Evolutionary conservation across 139 green algal genomes (phyloP).

Genomic region (Haematococcus lacustris): DNA sequence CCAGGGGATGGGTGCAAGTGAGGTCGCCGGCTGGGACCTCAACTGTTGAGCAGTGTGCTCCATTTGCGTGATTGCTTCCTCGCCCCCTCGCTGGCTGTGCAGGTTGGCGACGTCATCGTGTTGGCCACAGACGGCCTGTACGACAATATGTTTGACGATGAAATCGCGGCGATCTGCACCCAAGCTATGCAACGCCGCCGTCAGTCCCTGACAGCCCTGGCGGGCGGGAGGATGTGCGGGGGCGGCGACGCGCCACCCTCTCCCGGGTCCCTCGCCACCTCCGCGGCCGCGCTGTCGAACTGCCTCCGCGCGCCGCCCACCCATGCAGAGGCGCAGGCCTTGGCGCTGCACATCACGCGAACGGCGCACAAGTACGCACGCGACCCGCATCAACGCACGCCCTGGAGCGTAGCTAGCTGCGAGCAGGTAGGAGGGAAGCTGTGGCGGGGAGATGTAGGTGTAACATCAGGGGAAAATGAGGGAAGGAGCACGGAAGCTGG

Average conservation of each 20-base stretch:
- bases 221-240: neutral
- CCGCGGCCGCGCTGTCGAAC: neutral
- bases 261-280: neutral
- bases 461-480: too few relatives aligned
- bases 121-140: slow-evolving; percentile 90
- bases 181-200: slow-evolving; percentile 5
- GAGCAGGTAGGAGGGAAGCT: too few relatives aligned
- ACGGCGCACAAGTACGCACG: slow-evolving; percentile 29
- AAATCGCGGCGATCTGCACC: slow-evolving; percentile 59
- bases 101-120: slow-evolving; percentile 74
- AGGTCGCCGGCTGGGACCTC: too few relatives aligned
- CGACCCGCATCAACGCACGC: slow-evolving; percentile 30
- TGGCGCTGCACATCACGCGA: slow-evolving; percentile 9
- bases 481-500: too few relatives aligned
- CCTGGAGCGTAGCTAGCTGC: slow-evolving; percentile 29
- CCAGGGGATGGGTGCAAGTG: too few relatives aligned
- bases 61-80: too few relatives aligned
- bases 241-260: neutral
- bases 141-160: slow-evolving; percentile 92
- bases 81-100: too few relatives aligned
- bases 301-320: neutral
- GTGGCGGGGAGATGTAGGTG: too few relatives aligned
- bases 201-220: too few relatives aligned
- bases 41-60: too few relatives aligned
- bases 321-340: slow-evolving; percentile 1